A percentile compares a stretch with the other conserved stretches of the same genome.
These are phyloP conservation scores for Astrothelium subdiscretum DNA, from an alignment of 495 filamentous ascomycete genomes.

Conservation along the genomic window DNA sequence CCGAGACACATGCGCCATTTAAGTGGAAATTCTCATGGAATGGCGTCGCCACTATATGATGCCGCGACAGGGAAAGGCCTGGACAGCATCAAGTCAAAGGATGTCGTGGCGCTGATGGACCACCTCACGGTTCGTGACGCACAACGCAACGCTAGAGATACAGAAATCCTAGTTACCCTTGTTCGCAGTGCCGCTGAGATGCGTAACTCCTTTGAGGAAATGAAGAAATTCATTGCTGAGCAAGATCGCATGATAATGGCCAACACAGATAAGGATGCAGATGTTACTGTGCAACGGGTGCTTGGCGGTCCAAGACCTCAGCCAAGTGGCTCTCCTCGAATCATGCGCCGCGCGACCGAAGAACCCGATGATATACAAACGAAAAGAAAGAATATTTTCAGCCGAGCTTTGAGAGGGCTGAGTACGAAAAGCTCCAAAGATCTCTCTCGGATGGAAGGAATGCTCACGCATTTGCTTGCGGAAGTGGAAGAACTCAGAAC, in stretches of 20 bases:
- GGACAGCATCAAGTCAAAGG: constrained; percentile 89
- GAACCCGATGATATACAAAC: constrained; percentile 59
- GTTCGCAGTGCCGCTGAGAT: constrained; percentile 93
- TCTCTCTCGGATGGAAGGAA: constrained; percentile 81
- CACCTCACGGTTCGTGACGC: constrained; percentile 96
- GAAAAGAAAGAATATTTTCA: constrained; percentile 83
- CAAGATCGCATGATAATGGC: constrained; percentile 77
- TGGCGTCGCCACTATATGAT: constrained; percentile 83
- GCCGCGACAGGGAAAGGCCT: constrained; percentile 79
- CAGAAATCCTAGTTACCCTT: constrained; percentile 88
- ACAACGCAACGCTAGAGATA: constrained; percentile 91
- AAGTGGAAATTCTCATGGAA: constrained; percentile 83
- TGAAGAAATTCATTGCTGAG: constrained; percentile 83
- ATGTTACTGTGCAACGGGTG: constrained; percentile 66
- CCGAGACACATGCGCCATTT: constrained; percentile 55
- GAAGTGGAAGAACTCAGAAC: constrained; percentile 85
- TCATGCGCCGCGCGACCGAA: constrained; percentile 42
- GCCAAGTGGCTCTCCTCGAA: constrained; percentile 48
- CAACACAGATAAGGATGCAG: constrained; percentile 72
- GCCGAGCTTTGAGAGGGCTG: constrained; percentile 79
- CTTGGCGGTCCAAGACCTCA: constrained; percentile 81
- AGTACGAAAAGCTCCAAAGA: constrained; percentile 79
- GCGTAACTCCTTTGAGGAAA: constrained; percentile 91
- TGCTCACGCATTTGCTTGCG: constrained; percentile 81
- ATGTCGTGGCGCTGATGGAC: constrained; percentile 96